Evolutionary conservation across 1,284 basidiomycete species (phyloP).

Genomic region (Fomes fomentarius): DNA sequence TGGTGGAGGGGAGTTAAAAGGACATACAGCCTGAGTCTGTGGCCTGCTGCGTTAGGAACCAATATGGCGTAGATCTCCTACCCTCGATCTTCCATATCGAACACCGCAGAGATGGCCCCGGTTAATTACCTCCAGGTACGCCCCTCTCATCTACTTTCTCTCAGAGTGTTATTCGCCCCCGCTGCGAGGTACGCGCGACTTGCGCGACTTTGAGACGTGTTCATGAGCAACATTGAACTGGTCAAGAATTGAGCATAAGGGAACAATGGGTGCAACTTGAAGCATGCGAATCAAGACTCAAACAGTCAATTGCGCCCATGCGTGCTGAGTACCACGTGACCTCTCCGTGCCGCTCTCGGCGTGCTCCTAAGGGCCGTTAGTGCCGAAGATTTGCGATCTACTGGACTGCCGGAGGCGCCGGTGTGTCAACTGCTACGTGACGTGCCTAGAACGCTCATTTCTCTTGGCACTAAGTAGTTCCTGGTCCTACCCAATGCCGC

Average conservation of each 20-base stretch:
- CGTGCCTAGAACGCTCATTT: not conserved
- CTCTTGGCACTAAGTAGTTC: too few species aligned
- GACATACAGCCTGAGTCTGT: not conserved
- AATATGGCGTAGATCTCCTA: not conserved
- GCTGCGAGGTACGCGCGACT: too few species aligned
- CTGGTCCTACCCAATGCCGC: not conserved
- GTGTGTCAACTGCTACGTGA: not conserved
- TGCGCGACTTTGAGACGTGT: too few species aligned
- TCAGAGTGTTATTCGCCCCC: too few species aligned
- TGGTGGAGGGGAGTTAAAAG: conserved; percentile 3
- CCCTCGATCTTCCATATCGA: conserved; percentile 9
- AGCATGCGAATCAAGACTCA: too few species aligned
- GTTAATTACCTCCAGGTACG: conserved; percentile 9
- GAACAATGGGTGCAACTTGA: too few species aligned
- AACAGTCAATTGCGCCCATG: not conserved
- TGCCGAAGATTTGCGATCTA: conserved; percentile 7
- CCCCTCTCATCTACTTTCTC: not conserved
- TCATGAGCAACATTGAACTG: too few species aligned
- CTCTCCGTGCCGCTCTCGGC: conserved; percentile 1
- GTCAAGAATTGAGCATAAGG: too few species aligned
- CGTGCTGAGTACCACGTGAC: conserved; percentile 9
- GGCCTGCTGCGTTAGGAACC: not conserved
- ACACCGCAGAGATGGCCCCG: conserved; percentile 7
- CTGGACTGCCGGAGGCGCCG: not conserved
- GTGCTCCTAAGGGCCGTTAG: too few species aligned